Evolutionary conservation across 2,329 filamentous ascomycete genomes (phyloP).

Genomic region (Macrophomina pseudophaseolina): DNA sequence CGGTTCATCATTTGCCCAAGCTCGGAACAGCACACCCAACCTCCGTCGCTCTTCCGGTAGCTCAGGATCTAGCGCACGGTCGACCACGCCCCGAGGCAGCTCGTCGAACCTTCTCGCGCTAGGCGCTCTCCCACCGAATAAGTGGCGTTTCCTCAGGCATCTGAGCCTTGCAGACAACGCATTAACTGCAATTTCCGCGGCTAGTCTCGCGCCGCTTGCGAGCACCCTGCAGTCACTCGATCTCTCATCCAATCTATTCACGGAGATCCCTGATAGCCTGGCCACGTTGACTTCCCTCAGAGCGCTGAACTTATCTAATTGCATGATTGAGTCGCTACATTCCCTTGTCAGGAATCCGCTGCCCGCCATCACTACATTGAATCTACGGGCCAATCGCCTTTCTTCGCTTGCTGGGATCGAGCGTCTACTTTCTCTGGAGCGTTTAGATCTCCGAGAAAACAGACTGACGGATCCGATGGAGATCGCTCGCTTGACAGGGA

Average conservation of each 20-base stretch:
- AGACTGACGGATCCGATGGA: slow-evolving; percentile 88
- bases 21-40: slow-evolving; percentile 70
- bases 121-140: slow-evolving; percentile 77
- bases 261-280: slow-evolving; percentile 90
- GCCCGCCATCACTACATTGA: slow-evolving; percentile 90
- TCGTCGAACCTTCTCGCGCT: slow-evolving; percentile 76
- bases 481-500: slow-evolving; percentile 83
- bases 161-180: slow-evolving; percentile 91
- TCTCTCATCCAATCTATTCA: slow-evolving; percentile 89
- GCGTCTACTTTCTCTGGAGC: slow-evolving; percentile 83
- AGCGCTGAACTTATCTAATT: slow-evolving; percentile 91
- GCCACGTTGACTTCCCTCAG: slow-evolving; percentile 85
- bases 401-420: slow-evolving; percentile 88
- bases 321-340: slow-evolving; percentile 95
- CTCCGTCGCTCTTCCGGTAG: slow-evolving; percentile 90
- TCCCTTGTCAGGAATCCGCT: slow-evolving; percentile 85
- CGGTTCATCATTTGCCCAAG: slow-evolving; percentile 66
- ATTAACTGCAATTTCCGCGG: slow-evolving; percentile 76
- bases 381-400: slow-evolving; percentile 86
- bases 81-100: slow-evolving; percentile 65
- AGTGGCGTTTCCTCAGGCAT: slow-evolving; percentile 95
- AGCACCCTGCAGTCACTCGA: slow-evolving; percentile 92
- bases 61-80: slow-evolving; percentile 77
- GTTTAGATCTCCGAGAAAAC: slow-evolving; percentile 91
- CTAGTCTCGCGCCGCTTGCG: slow-evolving; percentile 79